A percentile compares a stretch with the other conserved stretches of the same genome.
Conservation (phyloP, 148 eudicot genomes). For the Talinum fruticosum region DNA sequence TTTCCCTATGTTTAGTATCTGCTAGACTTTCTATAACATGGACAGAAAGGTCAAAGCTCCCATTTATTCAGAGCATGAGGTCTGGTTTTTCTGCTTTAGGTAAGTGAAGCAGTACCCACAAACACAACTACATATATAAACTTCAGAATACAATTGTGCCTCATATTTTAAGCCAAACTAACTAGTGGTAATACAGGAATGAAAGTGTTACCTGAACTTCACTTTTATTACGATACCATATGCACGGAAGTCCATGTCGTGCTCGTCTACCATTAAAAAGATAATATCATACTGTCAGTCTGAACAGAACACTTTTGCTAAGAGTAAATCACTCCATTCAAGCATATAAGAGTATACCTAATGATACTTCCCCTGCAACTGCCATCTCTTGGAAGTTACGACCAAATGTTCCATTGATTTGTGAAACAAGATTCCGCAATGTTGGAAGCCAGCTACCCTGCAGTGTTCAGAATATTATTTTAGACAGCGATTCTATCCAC, state of each 20-base stretch:
- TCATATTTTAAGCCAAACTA: background rate
- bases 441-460: slow-evolving; percentile 96
- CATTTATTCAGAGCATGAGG: background rate
- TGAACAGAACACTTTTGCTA: background rate
- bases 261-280: slow-evolving; percentile 65
- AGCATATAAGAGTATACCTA: slow-evolving; percentile 43
- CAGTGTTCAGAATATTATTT: slow-evolving; percentile 22
- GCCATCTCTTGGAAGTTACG: slow-evolving; percentile 96
- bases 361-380: slow-evolving; percentile 93
- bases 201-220: slow-evolving; percentile 74
- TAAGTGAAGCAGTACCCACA: slow-evolving; percentile 1
- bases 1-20: background rate
- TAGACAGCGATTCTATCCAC: slow-evolving; percentile 7
- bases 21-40: background rate
- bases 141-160: background rate
- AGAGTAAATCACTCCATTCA: background rate
- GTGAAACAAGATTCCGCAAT: slow-evolving; percentile 67
- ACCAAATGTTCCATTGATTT: slow-evolving; percentile 83
- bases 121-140: background rate
- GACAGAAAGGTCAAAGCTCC: no score
- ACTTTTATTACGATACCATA: slow-evolving; percentile 94
- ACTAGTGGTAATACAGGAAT: slow-evolving; percentile 1
- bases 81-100: background rate
- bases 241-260: slow-evolving; percentile 71
- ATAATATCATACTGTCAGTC: slow-evolving; percentile 5